Evolutionary conservation across 805 yeast species (phyloP).

Genomic region (Schwanniomyces pseudopolymorphus): DNA sequence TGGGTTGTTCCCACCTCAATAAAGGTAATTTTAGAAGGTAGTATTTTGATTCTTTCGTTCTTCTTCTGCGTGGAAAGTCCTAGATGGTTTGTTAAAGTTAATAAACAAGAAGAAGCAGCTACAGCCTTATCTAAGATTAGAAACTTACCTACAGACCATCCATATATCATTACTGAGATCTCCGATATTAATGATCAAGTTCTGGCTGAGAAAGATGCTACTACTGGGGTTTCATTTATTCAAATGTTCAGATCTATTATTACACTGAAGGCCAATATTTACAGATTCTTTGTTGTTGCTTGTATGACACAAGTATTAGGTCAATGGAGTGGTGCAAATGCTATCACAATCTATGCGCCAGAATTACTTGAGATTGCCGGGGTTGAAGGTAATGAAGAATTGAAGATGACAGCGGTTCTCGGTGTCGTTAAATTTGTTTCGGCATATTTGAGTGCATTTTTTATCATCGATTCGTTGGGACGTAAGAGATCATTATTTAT

Average conservation of each 20-base stretch:
- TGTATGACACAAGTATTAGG: constrained; percentile 46
- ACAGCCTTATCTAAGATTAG: constrained; percentile 42
- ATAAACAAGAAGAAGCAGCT: constrained; percentile 40
- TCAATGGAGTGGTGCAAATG: constrained; percentile 62
- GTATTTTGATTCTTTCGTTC: constrained; percentile 40
- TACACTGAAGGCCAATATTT: constrained; percentile 38
- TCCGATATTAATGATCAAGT: constrained; percentile 51
- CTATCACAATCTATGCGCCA: constrained; percentile 57
- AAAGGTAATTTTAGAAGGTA: constrained; percentile 49
- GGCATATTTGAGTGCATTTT: constrained; percentile 52
- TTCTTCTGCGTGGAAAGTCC: constrained; percentile 49
- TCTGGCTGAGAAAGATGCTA: constrained; percentile 30
- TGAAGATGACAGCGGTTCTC: constrained; percentile 50
- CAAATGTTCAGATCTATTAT: constrained; percentile 32
- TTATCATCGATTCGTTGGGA: constrained; percentile 54
- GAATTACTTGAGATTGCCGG: constrained; percentile 51
- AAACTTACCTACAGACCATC: constrained; percentile 45
- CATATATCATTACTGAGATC: constrained; percentile 50
- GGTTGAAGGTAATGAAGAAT: constrained; percentile 37
- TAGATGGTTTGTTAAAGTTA: constrained; percentile 49
- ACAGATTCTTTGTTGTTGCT: constrained; percentile 46
- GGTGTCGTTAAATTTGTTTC: constrained; percentile 53
- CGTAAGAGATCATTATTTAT: constrained; percentile 48
- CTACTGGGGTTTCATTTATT: constrained; percentile 18
- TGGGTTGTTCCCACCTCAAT: constrained; percentile 55